phyloP scores from a whole-genome alignment of 306 rosid genomes.

The Sophora flavescens region DNA sequence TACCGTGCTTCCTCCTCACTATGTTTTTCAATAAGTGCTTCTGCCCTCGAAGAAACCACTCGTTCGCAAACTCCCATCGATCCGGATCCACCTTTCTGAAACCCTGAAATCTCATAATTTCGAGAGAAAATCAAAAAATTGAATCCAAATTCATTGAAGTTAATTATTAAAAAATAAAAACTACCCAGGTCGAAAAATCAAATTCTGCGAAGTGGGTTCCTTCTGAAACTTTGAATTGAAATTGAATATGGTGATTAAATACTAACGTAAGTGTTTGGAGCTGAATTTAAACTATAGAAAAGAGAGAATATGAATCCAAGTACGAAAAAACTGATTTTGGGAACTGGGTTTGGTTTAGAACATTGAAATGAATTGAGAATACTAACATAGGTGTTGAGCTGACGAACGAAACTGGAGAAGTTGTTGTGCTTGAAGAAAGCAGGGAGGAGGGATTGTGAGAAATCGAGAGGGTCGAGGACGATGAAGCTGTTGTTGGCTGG shows the following conservation, averaged over 20 bases:
- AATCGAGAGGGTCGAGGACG: constrained; percentile 78
- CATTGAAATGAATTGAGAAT: not conserved
- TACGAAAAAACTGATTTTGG: constrained; percentile 12
- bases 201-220: not conserved
- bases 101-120: constrained; percentile 51
- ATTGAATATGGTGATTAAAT: not conserved
- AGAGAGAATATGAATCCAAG: not conserved
- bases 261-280: too few relatives aligned
- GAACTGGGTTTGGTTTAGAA: constrained; percentile 14
- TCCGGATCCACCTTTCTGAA: constrained; percentile 95
- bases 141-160: not conserved
- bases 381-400: constrained; percentile 89
- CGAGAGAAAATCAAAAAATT: not conserved
- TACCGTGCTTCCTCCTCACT: constrained; percentile 59
- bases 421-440: constrained; percentile 94
- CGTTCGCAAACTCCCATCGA: constrained; percentile 93
- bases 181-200: not conserved
- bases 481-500: constrained; percentile 83
- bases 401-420: constrained; percentile 94
- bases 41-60: constrained; percentile 89
- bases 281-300: too few relatives aligned
- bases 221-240: not conserved
- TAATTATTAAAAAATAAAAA: not conserved
- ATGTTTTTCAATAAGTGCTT: constrained; percentile 74
- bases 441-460: constrained; percentile 76